Conservation (phyloP, 139 green algal species). For the Tetraselmis chui region DNA sequence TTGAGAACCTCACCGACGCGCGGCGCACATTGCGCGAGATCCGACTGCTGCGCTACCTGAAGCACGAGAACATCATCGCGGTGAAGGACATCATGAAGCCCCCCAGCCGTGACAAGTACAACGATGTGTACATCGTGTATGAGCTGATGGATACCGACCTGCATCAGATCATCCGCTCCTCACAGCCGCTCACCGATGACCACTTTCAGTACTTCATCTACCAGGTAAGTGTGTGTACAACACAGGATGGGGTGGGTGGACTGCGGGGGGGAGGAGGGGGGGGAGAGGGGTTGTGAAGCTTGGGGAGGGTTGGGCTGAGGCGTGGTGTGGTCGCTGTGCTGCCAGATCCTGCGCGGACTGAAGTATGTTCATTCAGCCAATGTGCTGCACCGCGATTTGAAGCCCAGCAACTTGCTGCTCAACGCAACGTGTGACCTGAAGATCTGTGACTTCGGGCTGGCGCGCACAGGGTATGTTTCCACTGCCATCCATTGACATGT, state of each 20-base stretch:
- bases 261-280: background rate
- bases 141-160: slow-evolving; percentile 99
- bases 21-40: slow-evolving; percentile 90
- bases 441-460: slow-evolving; percentile 97
- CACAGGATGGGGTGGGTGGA: too few relatives aligned
- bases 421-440: slow-evolving; percentile 97
- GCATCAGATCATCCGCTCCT: slow-evolving; percentile 97
- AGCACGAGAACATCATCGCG: slow-evolving; percentile 82
- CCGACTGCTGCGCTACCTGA: slow-evolving; percentile 81
- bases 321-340: background rate
- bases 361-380: slow-evolving; percentile 89
- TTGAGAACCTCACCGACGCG: slow-evolving; percentile 93
- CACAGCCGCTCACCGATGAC: slow-evolving; percentile 89
- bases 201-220: slow-evolving; percentile 99
- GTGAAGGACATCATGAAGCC: slow-evolving; percentile 67
- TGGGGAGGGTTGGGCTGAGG: too few relatives aligned
- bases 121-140: slow-evolving; percentile 97
- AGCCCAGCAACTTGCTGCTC: slow-evolving; percentile 94
- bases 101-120: slow-evolving; percentile 52
- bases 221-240: too few relatives aligned
- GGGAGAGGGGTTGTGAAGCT: too few relatives aligned
- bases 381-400: slow-evolving; percentile 94
- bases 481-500: background rate
- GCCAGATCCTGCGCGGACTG: slow-evolving; percentile 74
- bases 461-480: slow-evolving; percentile 46